These are phyloP conservation scores for Pycnococcus provasolii DNA, from an alignment of 139 green algal species.

Conservation along the genomic window DNA sequence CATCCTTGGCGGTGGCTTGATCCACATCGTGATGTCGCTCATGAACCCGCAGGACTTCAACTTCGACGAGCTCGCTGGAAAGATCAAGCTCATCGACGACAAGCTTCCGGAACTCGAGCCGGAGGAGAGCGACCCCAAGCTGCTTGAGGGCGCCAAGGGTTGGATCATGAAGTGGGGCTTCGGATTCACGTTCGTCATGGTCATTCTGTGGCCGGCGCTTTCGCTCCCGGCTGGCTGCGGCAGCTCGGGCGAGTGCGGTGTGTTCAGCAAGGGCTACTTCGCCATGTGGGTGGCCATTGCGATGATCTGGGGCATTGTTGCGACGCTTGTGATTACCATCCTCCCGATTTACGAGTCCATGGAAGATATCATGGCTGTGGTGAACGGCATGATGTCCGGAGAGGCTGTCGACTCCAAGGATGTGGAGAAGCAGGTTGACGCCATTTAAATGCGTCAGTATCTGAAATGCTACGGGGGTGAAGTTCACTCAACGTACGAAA, in stretches of 20 bases:
- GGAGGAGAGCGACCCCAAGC: constrained; percentile 28
- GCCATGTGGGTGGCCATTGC: constrained; percentile 60
- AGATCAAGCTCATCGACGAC: constrained; percentile 46
- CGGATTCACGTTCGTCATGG: constrained; percentile 44
- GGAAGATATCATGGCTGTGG: constrained; percentile 26
- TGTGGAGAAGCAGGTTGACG: too few species aligned
- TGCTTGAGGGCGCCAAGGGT: constrained; percentile 14
- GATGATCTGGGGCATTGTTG: constrained; percentile 52
- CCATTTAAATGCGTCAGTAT: too few species aligned
- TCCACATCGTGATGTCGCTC: constrained; percentile 49
- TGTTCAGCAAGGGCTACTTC: constrained; percentile 61
- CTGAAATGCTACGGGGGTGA: too few species aligned
- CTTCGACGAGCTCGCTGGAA: constrained; percentile 38
- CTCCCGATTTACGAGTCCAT: constrained; percentile 49
- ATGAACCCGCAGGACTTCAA: constrained; percentile 46
- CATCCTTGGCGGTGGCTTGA: constrained; percentile 51
- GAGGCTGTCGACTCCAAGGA: constrained; percentile 6
- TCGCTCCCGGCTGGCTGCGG: constrained; percentile 43
- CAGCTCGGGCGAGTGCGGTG: constrained; percentile 13
- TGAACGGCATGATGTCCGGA: constrained; percentile 32
- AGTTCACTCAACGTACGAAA: too few species aligned
- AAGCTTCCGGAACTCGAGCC: constrained; percentile 15
- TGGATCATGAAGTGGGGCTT: constrained; percentile 41
- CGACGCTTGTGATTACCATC: constrained; percentile 45
- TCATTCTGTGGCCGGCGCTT: constrained; percentile 53